Evolutionary conservation across 768 basidiomycete genomes (phyloP).

Genomic region (Tylopilus subfusipes): DNA sequence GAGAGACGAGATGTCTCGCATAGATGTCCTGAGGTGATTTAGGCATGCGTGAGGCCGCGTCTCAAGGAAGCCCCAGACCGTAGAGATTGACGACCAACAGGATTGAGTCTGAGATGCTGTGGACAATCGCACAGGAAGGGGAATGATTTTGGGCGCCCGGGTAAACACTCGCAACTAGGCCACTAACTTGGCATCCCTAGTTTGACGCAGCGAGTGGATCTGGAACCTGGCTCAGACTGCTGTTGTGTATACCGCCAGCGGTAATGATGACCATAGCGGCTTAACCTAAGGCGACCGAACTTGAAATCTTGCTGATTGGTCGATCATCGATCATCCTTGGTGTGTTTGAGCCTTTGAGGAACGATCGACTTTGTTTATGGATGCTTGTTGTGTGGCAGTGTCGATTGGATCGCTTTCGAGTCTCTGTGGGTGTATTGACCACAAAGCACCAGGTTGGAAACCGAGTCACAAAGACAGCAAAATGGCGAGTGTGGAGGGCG

Average conservation of each 20-base stretch:
- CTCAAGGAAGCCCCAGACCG: too few relatives aligned
- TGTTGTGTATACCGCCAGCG: too few relatives aligned
- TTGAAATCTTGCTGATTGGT: too few relatives aligned
- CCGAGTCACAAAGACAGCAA: slow-evolving; percentile 7
- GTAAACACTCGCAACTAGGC: background rate
- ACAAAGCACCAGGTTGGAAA: slow-evolving; percentile 21
- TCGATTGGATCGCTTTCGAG: background rate
- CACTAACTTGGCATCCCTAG: background rate
- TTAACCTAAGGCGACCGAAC: background rate
- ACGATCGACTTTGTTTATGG: slow-evolving; percentile 16
- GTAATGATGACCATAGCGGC: background rate
- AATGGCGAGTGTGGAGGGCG: background rate
- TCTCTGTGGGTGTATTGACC: slow-evolving; percentile 16
- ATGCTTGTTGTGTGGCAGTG: slow-evolving; percentile 21
- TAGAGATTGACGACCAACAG: background rate
- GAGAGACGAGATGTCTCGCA: background rate
- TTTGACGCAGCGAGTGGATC: too few relatives aligned
- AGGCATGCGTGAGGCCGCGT: background rate
- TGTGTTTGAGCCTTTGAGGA: too few relatives aligned
- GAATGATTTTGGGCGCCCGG: background rate
- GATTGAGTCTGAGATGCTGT: background rate
- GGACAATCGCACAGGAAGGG: background rate
- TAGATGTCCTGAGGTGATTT: background rate
- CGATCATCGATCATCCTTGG: too few relatives aligned
- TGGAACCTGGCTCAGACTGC: too few relatives aligned